Percentiles rank a stretch among this genome's conserved stretches.
Conservation (phyloP, 805 yeast genomes). For the Starmera quercuum region DNA sequence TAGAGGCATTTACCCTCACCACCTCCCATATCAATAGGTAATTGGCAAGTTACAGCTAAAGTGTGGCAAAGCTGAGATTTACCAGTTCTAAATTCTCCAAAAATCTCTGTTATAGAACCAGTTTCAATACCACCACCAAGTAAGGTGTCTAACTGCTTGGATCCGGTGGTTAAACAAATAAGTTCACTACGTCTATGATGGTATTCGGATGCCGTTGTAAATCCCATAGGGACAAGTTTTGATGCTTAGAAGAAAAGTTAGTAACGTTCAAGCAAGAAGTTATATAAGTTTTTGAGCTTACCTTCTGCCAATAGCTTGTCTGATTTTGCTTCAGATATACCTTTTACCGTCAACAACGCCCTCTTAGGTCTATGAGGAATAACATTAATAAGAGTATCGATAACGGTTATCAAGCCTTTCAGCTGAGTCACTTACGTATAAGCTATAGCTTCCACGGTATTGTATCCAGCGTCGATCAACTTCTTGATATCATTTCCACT, state of each 20-base stretch:
- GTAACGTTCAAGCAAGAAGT: no score
- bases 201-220: slow-evolving; percentile 93
- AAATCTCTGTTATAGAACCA: slow-evolving; percentile 92
- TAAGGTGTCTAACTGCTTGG: slow-evolving; percentile 85
- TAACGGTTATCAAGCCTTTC: slow-evolving; percentile 15
- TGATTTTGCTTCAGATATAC: slow-evolving; percentile 93
- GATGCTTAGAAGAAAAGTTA: no score
- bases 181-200: slow-evolving; percentile 85
- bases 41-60: slow-evolving; percentile 91
- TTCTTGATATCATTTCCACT: slow-evolving; percentile 71
- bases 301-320: slow-evolving; percentile 72
- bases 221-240: slow-evolving; percentile 87
- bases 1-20: slow-evolving; percentile 97
- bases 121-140: slow-evolving; percentile 97
- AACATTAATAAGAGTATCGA: slow-evolving; percentile 10
- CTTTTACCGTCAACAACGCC: slow-evolving; percentile 68
- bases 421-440: no score
- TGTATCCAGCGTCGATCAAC: slow-evolving; percentile 73
- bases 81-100: slow-evolving; percentile 97
- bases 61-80: slow-evolving; percentile 97
- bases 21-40: slow-evolving; percentile 95
- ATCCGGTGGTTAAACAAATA: slow-evolving; percentile 91
- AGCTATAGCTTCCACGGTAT: slow-evolving; percentile 89
- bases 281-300: no score
- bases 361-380: no score